Conservation (phyloP, 371 early-diverging fungal genomes). For the Pancytospora philotis region DNA sequence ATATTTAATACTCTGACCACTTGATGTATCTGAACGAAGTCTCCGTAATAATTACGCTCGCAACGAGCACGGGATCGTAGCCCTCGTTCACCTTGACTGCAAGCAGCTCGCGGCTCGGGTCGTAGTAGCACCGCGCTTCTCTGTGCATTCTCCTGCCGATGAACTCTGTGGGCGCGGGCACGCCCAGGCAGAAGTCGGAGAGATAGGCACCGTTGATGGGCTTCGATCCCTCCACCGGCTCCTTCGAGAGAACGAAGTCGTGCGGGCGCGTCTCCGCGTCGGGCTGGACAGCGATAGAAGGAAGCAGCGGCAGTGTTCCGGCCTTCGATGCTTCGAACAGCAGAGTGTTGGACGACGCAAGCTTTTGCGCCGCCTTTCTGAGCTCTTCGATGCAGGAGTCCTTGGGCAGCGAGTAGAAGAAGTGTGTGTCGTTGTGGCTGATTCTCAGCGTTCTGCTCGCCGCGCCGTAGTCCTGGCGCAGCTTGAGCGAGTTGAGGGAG, state of each 20-base stretch:
- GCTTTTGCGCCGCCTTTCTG: background rate
- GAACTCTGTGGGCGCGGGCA: slow-evolving; percentile 5
- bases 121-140: slow-evolving; percentile 29
- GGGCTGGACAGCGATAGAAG: background rate
- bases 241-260: slow-evolving; percentile 40
- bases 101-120: slow-evolving; percentile 11
- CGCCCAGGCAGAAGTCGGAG: slow-evolving; percentile 2
- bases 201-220: slow-evolving; percentile 6
- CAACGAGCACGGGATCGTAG: slow-evolving; percentile 6
- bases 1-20: too few species aligned
- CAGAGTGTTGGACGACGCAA: background rate
- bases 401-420: background rate
- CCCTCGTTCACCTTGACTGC: slow-evolving; percentile 34
- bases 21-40: slow-evolving; percentile 30
- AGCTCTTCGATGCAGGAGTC: background rate
- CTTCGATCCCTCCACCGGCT: slow-evolving; percentile 9
- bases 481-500: slow-evolving; percentile 11
- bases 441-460: slow-evolving; percentile 5
- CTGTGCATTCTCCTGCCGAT: background rate
- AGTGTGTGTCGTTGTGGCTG: background rate
- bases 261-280: slow-evolving; percentile 2
- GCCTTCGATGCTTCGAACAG: slow-evolving; percentile 1
- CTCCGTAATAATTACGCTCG: slow-evolving; percentile 13
- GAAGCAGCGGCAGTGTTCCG: slow-evolving; percentile 4
- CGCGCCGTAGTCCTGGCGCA: background rate